Evolutionary conservation across 768 basidiomycete species (phyloP), one percentile per base, ranked within the genome.

Genomic region (Gyrodon lividus): DNA sequence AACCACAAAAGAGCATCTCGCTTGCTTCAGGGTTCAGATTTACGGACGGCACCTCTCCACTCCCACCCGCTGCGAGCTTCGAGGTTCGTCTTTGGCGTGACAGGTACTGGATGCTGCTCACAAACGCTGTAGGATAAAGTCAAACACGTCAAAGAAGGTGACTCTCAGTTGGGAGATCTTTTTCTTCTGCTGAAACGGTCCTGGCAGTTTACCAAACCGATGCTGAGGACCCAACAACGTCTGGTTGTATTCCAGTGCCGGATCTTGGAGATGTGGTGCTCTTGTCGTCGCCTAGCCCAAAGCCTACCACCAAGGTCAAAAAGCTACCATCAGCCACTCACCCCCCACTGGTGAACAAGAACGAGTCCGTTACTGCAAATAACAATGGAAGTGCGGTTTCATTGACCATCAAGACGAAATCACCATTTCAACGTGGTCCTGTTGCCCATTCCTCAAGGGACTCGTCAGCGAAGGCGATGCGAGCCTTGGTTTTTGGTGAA

Each of bases 111-210:
- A 34, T 46, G 13, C 19, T 19, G 24, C 46, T 52, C 26, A 48
- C 24, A 13, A 17, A 17, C 13, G n/a, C 5, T 28, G 2, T 41
- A 58, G 56, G 65, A 59, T 23, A 70, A 69, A 55, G 47, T 69
- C 30, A 66, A 64, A 42, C 69, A 57, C 31, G 65, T 69, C 22
- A 57, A 64, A 30, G 45, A 66, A 51, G 66, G 71, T 61, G 54
- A 59, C 23, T 40, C 28, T 9, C 12, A 13, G 7, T 19, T 10
- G 12, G 2, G 7, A 51, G 10, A 13, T 14, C 28, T 30, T 31
- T 43, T 46, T n/a, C 42, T 23, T 7, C 26, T 45, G 22, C 48
- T 22, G 12, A 43, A 39, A 24, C 5, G 4, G 20, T 55, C 7
- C 17, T 24, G 33, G 24, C 13, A 69, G 67, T 69, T 42, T 70